Percentiles rank a stretch among this genome's conserved stretches.
Conservation (phyloP, 1,284 basidiomycete species). For the Paramarasmius palmivorus region DNA sequence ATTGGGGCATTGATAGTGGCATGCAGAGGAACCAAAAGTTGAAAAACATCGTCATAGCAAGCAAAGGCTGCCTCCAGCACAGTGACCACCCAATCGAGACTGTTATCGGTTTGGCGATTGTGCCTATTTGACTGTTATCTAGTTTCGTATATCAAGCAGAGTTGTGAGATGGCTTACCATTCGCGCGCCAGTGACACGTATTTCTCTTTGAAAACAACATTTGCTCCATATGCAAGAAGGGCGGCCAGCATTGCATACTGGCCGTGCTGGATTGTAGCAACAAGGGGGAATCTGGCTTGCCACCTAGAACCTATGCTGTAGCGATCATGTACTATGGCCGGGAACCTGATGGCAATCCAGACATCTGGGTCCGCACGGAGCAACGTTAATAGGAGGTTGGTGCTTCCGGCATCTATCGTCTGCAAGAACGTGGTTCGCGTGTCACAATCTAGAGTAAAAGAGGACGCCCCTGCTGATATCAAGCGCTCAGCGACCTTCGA, state of each 20-base stretch:
- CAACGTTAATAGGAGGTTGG: conserved; percentile 44
- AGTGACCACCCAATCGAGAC: conserved; percentile 25
- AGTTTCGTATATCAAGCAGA: too few species aligned
- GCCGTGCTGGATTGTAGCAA: conserved; percentile 32
- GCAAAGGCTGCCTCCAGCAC: conserved; percentile 45
- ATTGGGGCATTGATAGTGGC: conserved; percentile 38
- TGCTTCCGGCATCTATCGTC: conserved; percentile 38
- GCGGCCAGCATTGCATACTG: conserved; percentile 39
- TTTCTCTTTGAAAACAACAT: conserved; percentile 30
- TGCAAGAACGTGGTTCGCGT: conserved; percentile 51
- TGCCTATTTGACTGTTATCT: too few species aligned
- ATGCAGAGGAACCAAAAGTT: conserved; percentile 44
- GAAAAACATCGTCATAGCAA: conserved; percentile 38
- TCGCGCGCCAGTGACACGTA: conserved; percentile 30
- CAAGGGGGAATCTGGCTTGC: conserved; percentile 34
- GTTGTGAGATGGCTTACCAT: too few species aligned
- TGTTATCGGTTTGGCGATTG: conserved; percentile 22
- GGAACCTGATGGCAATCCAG: conserved; percentile 45
- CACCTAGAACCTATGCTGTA: conserved; percentile 17
- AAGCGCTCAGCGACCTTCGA: conserved; percentile 42
- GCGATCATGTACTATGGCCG: conserved; percentile 22
- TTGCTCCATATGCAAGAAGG: conserved; percentile 42
- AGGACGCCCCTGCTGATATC: conserved; percentile 46
- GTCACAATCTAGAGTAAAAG: conserved; percentile 45
- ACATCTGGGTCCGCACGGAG: conserved; percentile 49